Percentiles rank a stretch among this genome's conserved stretches.
Conservation (phyloP, 2,329 filamentous ascomycete species). For the Pezicula carpinea region DNA sequence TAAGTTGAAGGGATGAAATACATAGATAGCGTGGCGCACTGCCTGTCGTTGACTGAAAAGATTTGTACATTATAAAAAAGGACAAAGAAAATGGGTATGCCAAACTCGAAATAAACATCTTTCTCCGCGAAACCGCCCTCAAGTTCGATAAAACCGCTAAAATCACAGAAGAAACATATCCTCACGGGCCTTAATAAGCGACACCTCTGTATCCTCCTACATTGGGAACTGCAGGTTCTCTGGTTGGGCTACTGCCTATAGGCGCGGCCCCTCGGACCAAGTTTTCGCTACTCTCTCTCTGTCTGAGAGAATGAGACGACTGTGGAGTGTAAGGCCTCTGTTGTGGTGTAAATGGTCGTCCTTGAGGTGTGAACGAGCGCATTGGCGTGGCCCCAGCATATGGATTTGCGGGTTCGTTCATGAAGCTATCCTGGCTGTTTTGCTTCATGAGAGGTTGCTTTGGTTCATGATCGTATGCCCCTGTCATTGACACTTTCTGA, state of each 20-base stretch:
- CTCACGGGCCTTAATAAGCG: slow-evolving; percentile 17
- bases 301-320: slow-evolving; percentile 6
- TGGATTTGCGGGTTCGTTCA: slow-evolving; percentile 25
- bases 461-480: slow-evolving; percentile 16
- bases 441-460: slow-evolving; percentile 17
- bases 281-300: slow-evolving; percentile 16
- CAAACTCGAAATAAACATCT: background rate
- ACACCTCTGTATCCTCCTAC: slow-evolving; percentile 21
- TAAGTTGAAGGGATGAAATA: no score
- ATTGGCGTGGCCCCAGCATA: slow-evolving; percentile 21
- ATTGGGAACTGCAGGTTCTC: slow-evolving; percentile 16
- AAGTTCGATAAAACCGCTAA: background rate
- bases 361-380: slow-evolving; percentile 9
- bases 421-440: slow-evolving; percentile 18
- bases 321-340: slow-evolving; percentile 5
- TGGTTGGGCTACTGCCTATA: slow-evolving; percentile 18
- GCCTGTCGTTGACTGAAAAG: background rate
- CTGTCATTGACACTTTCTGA: slow-evolving; percentile 11
- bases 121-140: background rate
- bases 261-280: slow-evolving; percentile 21
- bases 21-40: background rate
- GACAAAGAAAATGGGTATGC: slow-evolving; percentile 1
- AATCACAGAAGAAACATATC: background rate
- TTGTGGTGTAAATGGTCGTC: background rate
- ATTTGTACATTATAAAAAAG: slow-evolving; percentile 1